phyloP scores from a whole-genome alignment of 768 basidiomycete genomes.

The Suillus clintonianus region DNA sequence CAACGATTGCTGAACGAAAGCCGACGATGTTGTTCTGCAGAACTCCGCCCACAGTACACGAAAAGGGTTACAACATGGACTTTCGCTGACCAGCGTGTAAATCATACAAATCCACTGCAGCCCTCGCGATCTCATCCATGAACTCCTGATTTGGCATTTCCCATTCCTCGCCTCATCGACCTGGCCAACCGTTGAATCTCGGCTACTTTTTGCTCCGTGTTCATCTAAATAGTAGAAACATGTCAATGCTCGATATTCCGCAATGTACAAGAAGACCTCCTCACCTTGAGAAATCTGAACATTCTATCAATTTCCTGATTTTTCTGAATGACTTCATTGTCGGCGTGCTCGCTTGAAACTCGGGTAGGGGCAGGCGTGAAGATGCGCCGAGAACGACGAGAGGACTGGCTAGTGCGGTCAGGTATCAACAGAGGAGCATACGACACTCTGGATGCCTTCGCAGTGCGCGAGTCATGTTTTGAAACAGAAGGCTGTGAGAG shows the following conservation, averaged over 20 bases:
- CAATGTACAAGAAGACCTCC: neutral
- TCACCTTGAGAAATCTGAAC: neutral
- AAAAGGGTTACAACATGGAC: constrained; percentile 34
- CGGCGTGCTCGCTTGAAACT: neutral
- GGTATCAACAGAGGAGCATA: neutral
- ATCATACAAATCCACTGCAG: constrained; percentile 69
- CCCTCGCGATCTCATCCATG: constrained; percentile 62
- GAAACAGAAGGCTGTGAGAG: neutral
- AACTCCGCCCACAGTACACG: neutral
- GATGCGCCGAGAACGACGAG: neutral
- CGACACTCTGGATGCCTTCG: neutral
- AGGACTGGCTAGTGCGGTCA: neutral
- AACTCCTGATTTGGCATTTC: constrained; percentile 83
- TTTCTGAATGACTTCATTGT: neutral
- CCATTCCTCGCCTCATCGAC: constrained; percentile 13
- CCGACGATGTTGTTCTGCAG: neutral
- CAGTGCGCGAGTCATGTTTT: neutral
- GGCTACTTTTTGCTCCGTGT: neutral
- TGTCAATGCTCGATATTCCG: neutral
- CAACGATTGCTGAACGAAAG: neutral
- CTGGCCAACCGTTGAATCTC: neutral
- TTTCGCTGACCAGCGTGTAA: constrained; percentile 47
- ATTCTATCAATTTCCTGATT: neutral
- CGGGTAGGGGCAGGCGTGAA: neutral
- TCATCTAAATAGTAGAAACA: neutral